A percentile compares a stretch with the other conserved stretches of the same genome.
phyloP scores from a whole-genome alignment of 192 early-diverging fungal genomes.

The Umbelopsis sp. region DNA sequence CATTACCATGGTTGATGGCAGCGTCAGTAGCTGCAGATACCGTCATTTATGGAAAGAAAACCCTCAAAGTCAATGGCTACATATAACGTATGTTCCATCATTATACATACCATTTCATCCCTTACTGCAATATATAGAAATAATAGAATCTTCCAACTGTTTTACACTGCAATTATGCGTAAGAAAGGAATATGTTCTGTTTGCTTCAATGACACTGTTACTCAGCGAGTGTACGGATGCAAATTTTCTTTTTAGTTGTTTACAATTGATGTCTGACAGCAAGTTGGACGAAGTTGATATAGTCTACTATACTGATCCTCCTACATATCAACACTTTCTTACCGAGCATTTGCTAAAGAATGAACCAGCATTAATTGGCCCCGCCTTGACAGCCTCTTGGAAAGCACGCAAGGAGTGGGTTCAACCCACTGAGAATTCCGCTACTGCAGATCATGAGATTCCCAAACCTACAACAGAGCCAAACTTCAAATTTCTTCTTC shows the following conservation, averaged over 20 bases:
- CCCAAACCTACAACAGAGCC: conserved; percentile 28
- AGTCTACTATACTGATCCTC: conserved; percentile 37
- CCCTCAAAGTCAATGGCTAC: conserved; percentile 40
- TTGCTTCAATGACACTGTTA: no score
- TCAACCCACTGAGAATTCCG: background rate
- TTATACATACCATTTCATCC: background rate
- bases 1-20: conserved; percentile 31
- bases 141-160: background rate
- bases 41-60: conserved; percentile 38
- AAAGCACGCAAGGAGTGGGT: conserved; percentile 62
- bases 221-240: no score
- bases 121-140: background rate
- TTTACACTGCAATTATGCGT: background rate
- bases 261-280: background rate
- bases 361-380: conserved; percentile 53
- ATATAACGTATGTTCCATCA: background rate
- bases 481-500: conserved; percentile 44
- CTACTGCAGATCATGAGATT: background rate
- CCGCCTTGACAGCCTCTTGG: conserved; percentile 51
- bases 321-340: conserved; percentile 44
- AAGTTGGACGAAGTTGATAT: conserved; percentile 16
- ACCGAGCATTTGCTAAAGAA: conserved; percentile 46
- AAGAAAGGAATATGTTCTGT: no score
- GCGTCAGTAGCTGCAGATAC: conserved; percentile 20
- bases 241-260: no score